These are phyloP conservation scores for Hypocrella siamensis DNA, from an alignment of 2,329 filamentous ascomycete genomes.

Conservation along the genomic window DNA sequence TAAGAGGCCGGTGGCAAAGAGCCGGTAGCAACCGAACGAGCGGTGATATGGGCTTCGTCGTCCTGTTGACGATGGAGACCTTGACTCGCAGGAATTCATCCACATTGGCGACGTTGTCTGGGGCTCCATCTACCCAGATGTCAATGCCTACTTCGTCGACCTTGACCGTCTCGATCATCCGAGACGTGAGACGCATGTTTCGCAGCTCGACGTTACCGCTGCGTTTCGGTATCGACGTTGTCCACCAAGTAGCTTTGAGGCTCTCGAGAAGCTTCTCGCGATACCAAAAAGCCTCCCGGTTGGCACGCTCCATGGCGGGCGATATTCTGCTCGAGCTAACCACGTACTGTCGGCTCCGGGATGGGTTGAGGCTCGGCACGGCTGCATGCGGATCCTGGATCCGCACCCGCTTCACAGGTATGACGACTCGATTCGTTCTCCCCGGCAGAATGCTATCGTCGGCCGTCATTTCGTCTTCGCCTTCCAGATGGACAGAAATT, in stretches of 20 bases:
- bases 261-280: conserved; percentile 62
- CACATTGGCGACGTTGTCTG: conserved; percentile 15
- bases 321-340: conserved; percentile 67
- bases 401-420: conserved; percentile 62
- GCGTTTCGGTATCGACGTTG: conserved; percentile 31
- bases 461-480: conserved; percentile 30
- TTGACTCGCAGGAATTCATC: conserved; percentile 50
- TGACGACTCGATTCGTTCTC: conserved; percentile 56
- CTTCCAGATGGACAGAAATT: conserved; percentile 49
- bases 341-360: conserved; percentile 81
- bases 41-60: conserved; percentile 48
- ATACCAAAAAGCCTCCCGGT: conserved; percentile 82
- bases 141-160: conserved; percentile 60
- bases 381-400: conserved; percentile 61
- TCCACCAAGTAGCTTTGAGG: conserved; percentile 58
- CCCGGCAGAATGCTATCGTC: conserved; percentile 47
- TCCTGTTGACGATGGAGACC: conserved; percentile 63
- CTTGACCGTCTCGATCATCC: conserved; percentile 73
- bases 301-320: conserved; percentile 62
- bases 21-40: conserved; percentile 64
- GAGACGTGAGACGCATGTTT: conserved; percentile 52
- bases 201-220: conserved; percentile 62
- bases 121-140: conserved; percentile 22
- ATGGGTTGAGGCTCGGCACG: conserved; percentile 67
- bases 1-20: conserved; percentile 55